A percentile compares a stretch with the other conserved stretches of the same genome.
Conservation (phyloP, 345 rosid species). For the Excoecaria cochinchinensis region DNA sequence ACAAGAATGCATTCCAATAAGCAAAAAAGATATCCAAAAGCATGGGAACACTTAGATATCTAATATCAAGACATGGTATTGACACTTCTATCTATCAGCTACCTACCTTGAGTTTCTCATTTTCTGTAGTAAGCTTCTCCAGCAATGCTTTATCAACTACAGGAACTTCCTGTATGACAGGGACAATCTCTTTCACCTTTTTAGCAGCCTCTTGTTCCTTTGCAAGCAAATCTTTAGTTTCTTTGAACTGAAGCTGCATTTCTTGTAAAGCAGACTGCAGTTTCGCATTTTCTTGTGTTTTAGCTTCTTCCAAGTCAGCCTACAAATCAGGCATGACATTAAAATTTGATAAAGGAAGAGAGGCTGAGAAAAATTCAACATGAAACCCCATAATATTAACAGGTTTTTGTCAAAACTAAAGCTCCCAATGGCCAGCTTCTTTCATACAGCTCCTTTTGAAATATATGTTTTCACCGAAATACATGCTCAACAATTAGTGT, state of each 20-base stretch:
- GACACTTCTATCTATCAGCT: constrained; percentile 18
- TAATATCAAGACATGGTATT: constrained; percentile 7
- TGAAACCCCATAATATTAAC: neutral
- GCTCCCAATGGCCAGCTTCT: neutral
- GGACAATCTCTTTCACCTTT: constrained; percentile 58
- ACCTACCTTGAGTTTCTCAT: constrained; percentile 85
- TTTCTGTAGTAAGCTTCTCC: constrained; percentile 80
- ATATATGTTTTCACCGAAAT: neutral
- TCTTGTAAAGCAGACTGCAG: constrained; percentile 79
- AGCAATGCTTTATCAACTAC: constrained; percentile 69
- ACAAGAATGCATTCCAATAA: constrained; percentile 13
- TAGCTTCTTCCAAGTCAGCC: constrained; percentile 94
- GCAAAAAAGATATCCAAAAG: constrained; percentile 8
- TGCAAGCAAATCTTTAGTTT: constrained; percentile 71
- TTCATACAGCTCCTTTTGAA: neutral
- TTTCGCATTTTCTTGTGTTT: constrained; percentile 83
- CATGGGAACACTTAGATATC: constrained; percentile 11
- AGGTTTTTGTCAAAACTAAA: neutral
- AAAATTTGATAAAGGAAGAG: neutral
- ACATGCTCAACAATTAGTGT: neutral
- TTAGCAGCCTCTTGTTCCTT: constrained; percentile 78
- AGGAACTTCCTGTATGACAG: constrained; percentile 85
- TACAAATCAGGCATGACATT: constrained; percentile 20
- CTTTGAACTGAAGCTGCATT: constrained; percentile 76
- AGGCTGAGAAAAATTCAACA: neutral